Conservation (phyloP, 345 rosid species). For the Rhizophora apiculata region DNA sequence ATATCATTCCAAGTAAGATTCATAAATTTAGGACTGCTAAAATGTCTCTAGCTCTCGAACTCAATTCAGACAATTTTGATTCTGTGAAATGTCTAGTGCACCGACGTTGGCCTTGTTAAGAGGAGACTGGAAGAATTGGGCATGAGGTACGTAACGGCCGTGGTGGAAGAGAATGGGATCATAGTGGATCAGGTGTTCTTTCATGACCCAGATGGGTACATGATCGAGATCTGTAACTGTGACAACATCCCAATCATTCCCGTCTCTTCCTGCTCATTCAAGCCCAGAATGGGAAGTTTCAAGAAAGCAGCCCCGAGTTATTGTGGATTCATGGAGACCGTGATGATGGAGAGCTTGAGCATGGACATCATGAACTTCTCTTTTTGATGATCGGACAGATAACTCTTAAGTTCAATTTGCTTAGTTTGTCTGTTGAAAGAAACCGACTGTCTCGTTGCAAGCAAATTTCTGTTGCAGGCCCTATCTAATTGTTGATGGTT, state of each 20-base stretch:
- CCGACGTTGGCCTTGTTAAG: constrained; percentile 44
- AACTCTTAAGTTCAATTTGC: not conserved
- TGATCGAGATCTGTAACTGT: constrained; percentile 59
- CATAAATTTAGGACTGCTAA: not conserved
- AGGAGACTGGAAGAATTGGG: constrained; percentile 48
- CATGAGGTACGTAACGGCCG: constrained; percentile 43
- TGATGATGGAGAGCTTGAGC: constrained; percentile 59
- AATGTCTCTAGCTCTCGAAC: too few relatives aligned
- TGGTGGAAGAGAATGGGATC: constrained; percentile 48
- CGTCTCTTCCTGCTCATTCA: constrained; percentile 36
- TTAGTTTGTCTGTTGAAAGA: not conserved
- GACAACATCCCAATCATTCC: constrained; percentile 50
- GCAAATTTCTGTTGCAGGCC: too few relatives aligned
- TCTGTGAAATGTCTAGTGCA: constrained; percentile 28
- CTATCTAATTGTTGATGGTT: too few relatives aligned
- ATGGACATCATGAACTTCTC: constrained; percentile 56
- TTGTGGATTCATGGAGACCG: constrained; percentile 47
- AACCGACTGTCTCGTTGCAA: not conserved
- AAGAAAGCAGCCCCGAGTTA: constrained; percentile 29
- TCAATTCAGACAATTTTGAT: too few relatives aligned
- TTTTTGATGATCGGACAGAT: constrained; percentile 24
- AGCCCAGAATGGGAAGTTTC: constrained; percentile 29
- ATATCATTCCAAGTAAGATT: constrained; percentile 49
- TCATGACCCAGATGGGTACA: constrained; percentile 67
- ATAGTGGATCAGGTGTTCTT: constrained; percentile 56